Percentiles rank a stretch among this genome's conserved stretches.
phyloP scores from a whole-genome alignment of 2,329 filamentous ascomycete genomes.

The Venturiaceae sp. region DNA sequence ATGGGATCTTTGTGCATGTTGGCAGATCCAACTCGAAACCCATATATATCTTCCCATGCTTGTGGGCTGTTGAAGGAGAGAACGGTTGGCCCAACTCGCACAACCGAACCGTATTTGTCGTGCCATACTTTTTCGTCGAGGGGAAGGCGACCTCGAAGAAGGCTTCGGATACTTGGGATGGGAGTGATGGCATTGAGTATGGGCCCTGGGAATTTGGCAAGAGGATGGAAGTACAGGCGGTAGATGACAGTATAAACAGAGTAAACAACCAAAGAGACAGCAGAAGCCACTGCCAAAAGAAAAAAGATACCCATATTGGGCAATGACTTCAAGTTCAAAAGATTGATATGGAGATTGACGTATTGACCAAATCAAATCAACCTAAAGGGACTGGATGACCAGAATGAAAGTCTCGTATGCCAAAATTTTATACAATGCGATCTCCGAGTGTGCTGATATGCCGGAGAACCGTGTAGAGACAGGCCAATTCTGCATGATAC shows the following conservation, averaged over 20 bases:
- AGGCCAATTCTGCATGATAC: neutral
- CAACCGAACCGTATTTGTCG: conserved; percentile 23
- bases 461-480: neutral
- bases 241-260: conserved; percentile 1
- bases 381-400: neutral
- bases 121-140: conserved; percentile 12
- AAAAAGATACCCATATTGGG: neutral
- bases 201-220: conserved; percentile 9
- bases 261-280: conserved; percentile 1
- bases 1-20: conserved; percentile 16
- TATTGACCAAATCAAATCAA: neutral
- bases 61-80: conserved; percentile 7
- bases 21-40: conserved; percentile 15
- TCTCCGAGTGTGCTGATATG: conserved; percentile 1
- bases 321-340: neutral
- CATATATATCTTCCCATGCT: conserved; percentile 8
- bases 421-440: neutral
- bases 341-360: neutral
- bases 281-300: neutral
- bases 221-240: conserved; percentile 8
- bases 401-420: neutral
- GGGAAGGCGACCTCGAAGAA: conserved; percentile 6
- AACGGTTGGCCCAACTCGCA: conserved; percentile 15
- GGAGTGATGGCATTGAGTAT: conserved; percentile 3
- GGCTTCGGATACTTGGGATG: conserved; percentile 6